Evolutionary conservation across 2,329 filamentous ascomycete genomes (phyloP), one percentile per base, ranked within the genome.

Genomic region (Tolypocladium tropicale): DNA sequence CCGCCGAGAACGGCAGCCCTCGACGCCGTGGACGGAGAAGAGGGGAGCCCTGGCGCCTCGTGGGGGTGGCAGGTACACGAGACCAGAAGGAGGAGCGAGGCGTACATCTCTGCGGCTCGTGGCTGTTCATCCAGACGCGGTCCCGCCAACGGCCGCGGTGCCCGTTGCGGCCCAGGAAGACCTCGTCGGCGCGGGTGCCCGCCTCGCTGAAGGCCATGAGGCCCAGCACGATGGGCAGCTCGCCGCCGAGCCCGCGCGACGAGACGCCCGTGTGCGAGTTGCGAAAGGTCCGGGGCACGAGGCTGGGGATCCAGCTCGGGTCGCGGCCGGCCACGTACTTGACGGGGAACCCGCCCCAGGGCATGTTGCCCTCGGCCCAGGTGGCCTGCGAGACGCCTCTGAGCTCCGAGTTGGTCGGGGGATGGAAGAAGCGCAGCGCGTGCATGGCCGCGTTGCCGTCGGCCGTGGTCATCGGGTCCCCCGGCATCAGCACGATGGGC

Each of bases 281-380:
- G 21, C 39, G 53, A 56, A 72, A 75, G 1, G 62, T 63, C 16
- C 16, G 9, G 0, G 73, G 73, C 2, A 76, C 61, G 14, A 76
- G 58, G 10, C 61, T 57, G 0, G 73, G 72, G 2, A 76, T 68
- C 73, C 73, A 76, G n/a, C 60, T 65, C 0, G 73, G 66, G 1
- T 57, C 55, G 0, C 41, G 49, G 0, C 72, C 73, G 1, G 65
- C 67, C 2, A 69, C 68, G n/a, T 65, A 67, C 33, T 68, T 65
- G 10, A 61, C 23, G 0, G 56, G 57, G 0, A 59, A 64, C 0
- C 51, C 57, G 1, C 60, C 65, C 0, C 3, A 2, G 0, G 46
- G 56, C 57, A 63, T 61, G 9, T 2, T 6, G 28, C 63, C 65
- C 1, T 63, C 56, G 9, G 58, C 57, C 4, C 58, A 60, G 4